These are phyloP conservation scores for Debaryomyces udenii DNA, from an alignment of 1,139 yeast species.

Conservation along the genomic window DNA sequence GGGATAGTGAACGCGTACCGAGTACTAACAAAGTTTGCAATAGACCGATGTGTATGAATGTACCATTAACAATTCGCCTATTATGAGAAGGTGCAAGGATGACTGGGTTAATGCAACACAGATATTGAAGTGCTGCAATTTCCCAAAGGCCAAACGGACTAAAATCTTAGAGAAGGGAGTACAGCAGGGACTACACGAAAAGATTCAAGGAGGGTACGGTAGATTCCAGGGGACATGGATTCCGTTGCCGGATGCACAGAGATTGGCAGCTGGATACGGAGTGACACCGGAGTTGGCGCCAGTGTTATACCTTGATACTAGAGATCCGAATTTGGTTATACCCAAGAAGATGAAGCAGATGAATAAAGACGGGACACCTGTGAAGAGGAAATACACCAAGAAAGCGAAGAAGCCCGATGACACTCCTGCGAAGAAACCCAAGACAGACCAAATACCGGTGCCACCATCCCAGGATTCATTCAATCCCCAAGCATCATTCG, in stretches of 20 bases:
- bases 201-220: slow-evolving; percentile 97
- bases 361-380: slow-evolving; percentile 47
- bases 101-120: slow-evolving; percentile 99
- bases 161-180: slow-evolving; percentile 91
- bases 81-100: slow-evolving; percentile 89
- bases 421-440: slow-evolving; percentile 41
- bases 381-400: slow-evolving; percentile 48
- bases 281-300: slow-evolving; percentile 59
- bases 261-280: slow-evolving; percentile 56
- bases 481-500: slow-evolving; percentile 4
- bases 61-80: slow-evolving; percentile 77
- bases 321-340: slow-evolving; percentile 50
- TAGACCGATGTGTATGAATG: slow-evolving; percentile 81
- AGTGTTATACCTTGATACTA: slow-evolving; percentile 50
- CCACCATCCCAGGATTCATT: slow-evolving; percentile 9
- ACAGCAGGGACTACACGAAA: slow-evolving; percentile 83
- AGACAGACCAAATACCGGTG: slow-evolving; percentile 20
- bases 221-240: slow-evolving; percentile 99
- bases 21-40: slow-evolving; percentile 18
- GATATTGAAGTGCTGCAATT: slow-evolving; percentile 89
- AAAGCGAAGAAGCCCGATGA: slow-evolving; percentile 40
- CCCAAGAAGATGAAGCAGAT: slow-evolving; percentile 50
- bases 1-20: slow-evolving; percentile 7
- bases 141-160: slow-evolving; percentile 92
- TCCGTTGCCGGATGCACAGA: slow-evolving; percentile 65